Percentiles rank a stretch among this genome's conserved stretches.
Evolutionary conservation across 345 rosid genomes (phyloP).

Genomic region (Sonneratia alba): DNA sequence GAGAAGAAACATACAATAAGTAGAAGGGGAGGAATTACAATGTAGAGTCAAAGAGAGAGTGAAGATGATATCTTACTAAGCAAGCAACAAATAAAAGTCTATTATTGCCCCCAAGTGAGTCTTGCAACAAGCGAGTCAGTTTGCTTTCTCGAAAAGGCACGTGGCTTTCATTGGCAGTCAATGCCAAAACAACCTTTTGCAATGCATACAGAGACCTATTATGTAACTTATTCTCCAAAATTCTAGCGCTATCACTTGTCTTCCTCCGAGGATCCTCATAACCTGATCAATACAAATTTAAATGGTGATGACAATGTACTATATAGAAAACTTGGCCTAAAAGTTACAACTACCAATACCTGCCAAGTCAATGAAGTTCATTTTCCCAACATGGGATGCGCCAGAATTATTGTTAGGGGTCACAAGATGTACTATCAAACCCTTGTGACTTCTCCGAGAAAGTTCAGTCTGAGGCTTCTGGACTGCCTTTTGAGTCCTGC

Average conservation of each 20-base stretch:
- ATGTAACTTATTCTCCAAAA: conserved; percentile 34
- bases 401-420: conserved; percentile 7
- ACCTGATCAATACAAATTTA: conserved; percentile 30
- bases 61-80: conserved; percentile 34
- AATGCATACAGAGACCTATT: conserved; percentile 68
- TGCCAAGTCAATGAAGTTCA: conserved; percentile 68
- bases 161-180: conserved; percentile 49
- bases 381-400: conserved; percentile 30
- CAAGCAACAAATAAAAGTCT: conserved; percentile 51
- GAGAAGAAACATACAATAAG: conserved; percentile 6
- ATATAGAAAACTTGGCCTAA: not conserved
- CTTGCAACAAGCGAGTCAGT: conserved; percentile 60
- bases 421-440: conserved; percentile 47
- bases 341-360: conserved; percentile 23
- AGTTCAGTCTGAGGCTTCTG: conserved; percentile 26
- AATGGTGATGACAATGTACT: not conserved
- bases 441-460: conserved; percentile 39
- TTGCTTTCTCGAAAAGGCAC: conserved; percentile 77
- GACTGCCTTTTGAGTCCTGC: conserved; percentile 16
- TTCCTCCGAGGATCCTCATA: conserved; percentile 53
- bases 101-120: conserved; percentile 47
- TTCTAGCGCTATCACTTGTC: conserved; percentile 21
- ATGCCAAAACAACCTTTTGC: conserved; percentile 55
- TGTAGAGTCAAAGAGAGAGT: not conserved
- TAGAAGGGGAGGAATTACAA: not conserved